Base-by-base conservation (phyloP, 768 basidiomycete genomes). In the Cystofilobasidium macerans region DNA sequence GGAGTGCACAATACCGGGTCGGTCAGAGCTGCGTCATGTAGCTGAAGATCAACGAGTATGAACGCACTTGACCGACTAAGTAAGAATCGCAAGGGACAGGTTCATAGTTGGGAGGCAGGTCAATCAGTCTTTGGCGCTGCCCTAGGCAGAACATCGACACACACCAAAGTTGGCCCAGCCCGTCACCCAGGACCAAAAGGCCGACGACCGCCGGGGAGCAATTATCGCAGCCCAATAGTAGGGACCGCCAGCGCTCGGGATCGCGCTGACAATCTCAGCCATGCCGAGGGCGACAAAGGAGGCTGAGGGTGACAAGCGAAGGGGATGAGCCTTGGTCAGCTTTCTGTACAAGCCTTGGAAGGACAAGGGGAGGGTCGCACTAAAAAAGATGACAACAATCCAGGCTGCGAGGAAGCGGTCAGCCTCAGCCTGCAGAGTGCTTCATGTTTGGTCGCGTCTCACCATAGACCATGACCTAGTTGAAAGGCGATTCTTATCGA, bases 151-250 rank as follows among this genome's bases (percentile, higher is more conserved):
- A 8, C n/a, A 20, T n/a, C n/a, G n/a, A n/a, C n/a, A n/a, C n/a
- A n/a, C 69, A 11, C 43, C 45, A 32, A 72, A 61, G 57, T 73
- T 73, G 68, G 68, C 72, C 67, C 68, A 70, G 76, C 83, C 86
- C 1, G 84, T 85, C 16, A 85, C 79, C 86, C 86, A 89, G 0
- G 86, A 85, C 85, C 84, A 35, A 87, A 78, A 0, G 85, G 64
- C 63, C 13, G 54, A 43, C 28, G 85, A 85, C 42, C 80, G 75
- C 69, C 81, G 36, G 20, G 78, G 77, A 1, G 85, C 83, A 0
- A 88, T 75, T 82, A 87, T 85, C 1, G 86, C 86, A n/a, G 86
- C 83, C 87, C 86, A 87, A 74, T 84, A 87, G 71, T 87, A 87
- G 0, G 87, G 86, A 0, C 86, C 86, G 8, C 86, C 85, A 57